A percentile compares a stretch with the other conserved stretches of the same genome.
Evolutionary conservation across 164 flowering plant species (phyloP).

Genomic region (Vitis cinerea): DNA sequence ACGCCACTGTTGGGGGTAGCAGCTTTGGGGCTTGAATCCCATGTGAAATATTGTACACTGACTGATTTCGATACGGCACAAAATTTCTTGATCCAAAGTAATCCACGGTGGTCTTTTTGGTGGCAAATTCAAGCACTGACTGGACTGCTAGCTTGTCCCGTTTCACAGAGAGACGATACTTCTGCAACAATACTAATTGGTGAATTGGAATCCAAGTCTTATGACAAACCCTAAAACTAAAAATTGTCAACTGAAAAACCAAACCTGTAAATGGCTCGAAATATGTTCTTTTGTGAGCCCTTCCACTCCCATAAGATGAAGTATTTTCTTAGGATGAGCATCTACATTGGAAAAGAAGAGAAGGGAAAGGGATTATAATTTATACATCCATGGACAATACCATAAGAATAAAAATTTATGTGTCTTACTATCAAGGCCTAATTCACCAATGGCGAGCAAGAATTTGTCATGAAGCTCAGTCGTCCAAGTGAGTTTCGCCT

Average conservation of each 20-base stretch:
- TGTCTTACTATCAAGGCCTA: conserved; percentile 23
- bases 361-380: not conserved
- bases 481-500: conserved; percentile 22
- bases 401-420: not conserved
- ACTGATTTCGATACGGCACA: not conserved
- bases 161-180: conserved; percentile 16
- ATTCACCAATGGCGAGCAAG: conserved; percentile 7
- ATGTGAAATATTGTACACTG: too few species aligned
- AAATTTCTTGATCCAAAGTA: not conserved
- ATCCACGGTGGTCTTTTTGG: not conserved
- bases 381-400: not conserved
- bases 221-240: too few species aligned
- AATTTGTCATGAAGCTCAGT: conserved; percentile 19
- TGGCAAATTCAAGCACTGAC: not conserved
- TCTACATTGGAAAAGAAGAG: conserved; percentile 8
- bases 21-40: not conserved
- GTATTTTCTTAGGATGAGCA: conserved; percentile 24
- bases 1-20: not conserved
- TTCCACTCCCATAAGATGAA: conserved; percentile 23
- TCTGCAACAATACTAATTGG: conserved; percentile 2
- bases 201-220: too few species aligned
- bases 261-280: conserved; percentile 34
- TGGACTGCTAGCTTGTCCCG: conserved; percentile 1
- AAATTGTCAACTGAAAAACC: not conserved
- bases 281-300: conserved; percentile 22